Conservation (phyloP, 2,329 filamentous ascomycete genomes). For the Arthrinium puccinioides region DNA sequence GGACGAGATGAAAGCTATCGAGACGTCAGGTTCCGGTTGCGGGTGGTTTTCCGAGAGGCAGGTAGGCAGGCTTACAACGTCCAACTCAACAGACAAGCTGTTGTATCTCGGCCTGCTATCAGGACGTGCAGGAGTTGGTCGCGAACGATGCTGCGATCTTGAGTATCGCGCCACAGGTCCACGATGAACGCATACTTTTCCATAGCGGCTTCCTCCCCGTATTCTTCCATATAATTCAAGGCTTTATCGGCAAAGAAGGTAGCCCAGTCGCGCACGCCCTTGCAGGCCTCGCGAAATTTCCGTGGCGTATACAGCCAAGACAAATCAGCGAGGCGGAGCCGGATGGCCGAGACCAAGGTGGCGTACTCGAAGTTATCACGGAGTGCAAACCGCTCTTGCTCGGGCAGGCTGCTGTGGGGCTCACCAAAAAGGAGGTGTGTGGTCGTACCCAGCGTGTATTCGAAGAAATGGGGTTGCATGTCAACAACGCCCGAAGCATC, state of each 20-base stretch:
- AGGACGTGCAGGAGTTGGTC: conserved; percentile 14
- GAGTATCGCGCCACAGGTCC: conserved; percentile 16
- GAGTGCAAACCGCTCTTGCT: conserved; percentile 8
- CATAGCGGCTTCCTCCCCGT: conserved; percentile 6
- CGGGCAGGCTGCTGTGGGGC: conserved; percentile 11
- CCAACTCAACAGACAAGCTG: conserved; percentile 12
- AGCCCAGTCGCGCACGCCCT: conserved; percentile 12
- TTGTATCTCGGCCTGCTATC: conserved; percentile 13
- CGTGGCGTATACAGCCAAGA: conserved; percentile 8
- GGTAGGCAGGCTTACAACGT: conserved; percentile 8
- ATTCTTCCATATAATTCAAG: conserved; percentile 5
- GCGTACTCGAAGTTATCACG: conserved; percentile 15
- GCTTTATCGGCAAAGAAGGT: conserved; percentile 24
- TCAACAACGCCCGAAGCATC: conserved; percentile 9
- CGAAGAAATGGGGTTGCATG: conserved; percentile 14
- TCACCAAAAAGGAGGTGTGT: conserved; percentile 16
- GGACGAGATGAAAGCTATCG: conserved; percentile 11
- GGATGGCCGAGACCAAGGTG: conserved; percentile 5
- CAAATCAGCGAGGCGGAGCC: conserved; percentile 10
- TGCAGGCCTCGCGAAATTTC: conserved; percentile 8
- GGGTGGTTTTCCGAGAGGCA: no score
- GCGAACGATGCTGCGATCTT: conserved; percentile 5
- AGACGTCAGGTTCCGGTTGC: no score
- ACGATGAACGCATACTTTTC: conserved; percentile 37
- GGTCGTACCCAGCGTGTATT: conserved; percentile 14